phyloP scores from a whole-genome alignment of 192 early-diverging fungal species.

The Entomortierella lignicola region DNA sequence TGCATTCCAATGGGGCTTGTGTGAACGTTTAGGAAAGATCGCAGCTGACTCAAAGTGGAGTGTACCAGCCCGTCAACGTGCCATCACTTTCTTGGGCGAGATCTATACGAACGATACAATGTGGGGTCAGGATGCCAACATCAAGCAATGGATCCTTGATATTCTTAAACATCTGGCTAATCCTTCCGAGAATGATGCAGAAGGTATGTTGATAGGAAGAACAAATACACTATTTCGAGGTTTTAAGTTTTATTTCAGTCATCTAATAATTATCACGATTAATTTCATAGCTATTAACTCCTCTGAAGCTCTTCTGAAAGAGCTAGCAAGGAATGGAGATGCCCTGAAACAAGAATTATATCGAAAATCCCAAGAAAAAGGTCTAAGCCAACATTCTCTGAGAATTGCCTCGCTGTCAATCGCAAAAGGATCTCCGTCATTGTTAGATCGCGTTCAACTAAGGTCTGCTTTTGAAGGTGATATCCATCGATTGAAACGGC shows the following conservation, averaged over 20 bases:
- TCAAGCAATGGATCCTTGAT: background rate
- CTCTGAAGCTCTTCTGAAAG: background rate
- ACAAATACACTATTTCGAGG: background rate
- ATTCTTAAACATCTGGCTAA: background rate
- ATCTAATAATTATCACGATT: background rate
- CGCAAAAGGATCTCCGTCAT: background rate
- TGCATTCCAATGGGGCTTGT: slow-evolving; percentile 5
- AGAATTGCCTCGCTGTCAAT: background rate
- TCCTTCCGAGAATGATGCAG: background rate
- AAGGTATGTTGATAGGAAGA: background rate
- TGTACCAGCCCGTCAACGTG: background rate
- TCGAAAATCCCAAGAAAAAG: background rate
- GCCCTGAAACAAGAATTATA: background rate
- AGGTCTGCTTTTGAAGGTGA: background rate
- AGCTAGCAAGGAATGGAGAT: background rate
- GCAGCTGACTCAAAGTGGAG: slow-evolving; percentile 6
- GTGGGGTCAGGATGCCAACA: background rate
- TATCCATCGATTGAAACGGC: background rate
- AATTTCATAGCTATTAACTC: too few relatives aligned
- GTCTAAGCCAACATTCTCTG: background rate
- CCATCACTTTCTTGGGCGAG: slow-evolving; percentile 3
- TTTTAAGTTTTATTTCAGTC: too few relatives aligned
- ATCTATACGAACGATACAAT: background rate
- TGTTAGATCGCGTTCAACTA: background rate
- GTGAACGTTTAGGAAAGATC: slow-evolving; percentile 6